These are phyloP conservation scores for Alternaria consortialis DNA, from an alignment of 2,329 filamentous ascomycete species.

Conservation along the genomic window DNA sequence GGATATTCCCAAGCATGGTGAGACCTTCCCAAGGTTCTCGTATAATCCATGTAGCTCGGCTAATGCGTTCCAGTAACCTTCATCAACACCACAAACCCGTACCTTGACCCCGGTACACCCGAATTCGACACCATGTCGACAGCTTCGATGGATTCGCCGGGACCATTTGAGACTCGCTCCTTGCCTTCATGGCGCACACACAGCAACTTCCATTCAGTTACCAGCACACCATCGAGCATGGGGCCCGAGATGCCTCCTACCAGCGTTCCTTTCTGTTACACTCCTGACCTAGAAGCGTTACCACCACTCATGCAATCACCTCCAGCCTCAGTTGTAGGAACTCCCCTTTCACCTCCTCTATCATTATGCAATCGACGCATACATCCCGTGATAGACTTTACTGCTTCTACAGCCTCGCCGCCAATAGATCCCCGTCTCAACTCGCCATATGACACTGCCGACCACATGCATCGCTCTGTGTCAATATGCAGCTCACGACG, in stretches of 20 bases:
- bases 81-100: conserved; percentile 69
- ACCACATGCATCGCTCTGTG: conserved; percentile 37
- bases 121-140: conserved; percentile 46
- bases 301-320: conserved; percentile 44
- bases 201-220: conserved; percentile 36
- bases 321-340: conserved; percentile 39
- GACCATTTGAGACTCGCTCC: conserved; percentile 39
- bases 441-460: conserved; percentile 41
- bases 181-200: conserved; percentile 40
- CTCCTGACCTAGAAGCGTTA: conserved; percentile 40
- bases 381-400: conserved; percentile 61
- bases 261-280: conserved; percentile 39
- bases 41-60: conserved; percentile 4
- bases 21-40: conserved; percentile 14
- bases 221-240: conserved; percentile 53
- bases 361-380: conserved; percentile 60
- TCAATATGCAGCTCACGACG: conserved; percentile 36
- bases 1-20: conserved; percentile 67
- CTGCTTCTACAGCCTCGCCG: conserved; percentile 41
- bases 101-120: conserved; percentile 58
- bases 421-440: conserved; percentile 48
- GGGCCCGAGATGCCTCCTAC: conserved; percentile 65
- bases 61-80: conserved; percentile 62
- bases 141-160: conserved; percentile 45
- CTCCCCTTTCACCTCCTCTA: conserved; percentile 54